Evolutionary conservation across 2,329 filamentous ascomycete genomes (phyloP), one percentile per base, ranked within the genome.

Genomic region (Mollisia scopiformis): DNA sequence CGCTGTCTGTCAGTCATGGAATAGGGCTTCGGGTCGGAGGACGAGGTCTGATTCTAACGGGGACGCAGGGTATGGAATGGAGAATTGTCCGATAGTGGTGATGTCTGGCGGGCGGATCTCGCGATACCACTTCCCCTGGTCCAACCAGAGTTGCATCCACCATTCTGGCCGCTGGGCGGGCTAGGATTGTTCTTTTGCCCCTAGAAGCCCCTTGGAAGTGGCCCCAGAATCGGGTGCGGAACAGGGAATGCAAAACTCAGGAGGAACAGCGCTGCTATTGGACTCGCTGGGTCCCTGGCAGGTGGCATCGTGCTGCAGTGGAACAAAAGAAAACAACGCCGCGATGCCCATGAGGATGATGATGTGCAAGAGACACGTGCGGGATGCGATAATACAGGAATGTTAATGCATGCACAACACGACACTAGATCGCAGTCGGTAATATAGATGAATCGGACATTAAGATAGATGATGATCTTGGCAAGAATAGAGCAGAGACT

Each of bases 181-280:
- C 30, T n/a, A 2, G 2, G 30, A 14, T 41, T 43, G 52, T 10
- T 27, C 3, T 4, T 21, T 13, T 7, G 19, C 46, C 52, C 58
- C 58, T 46, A 43, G 52, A 55, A 59, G 52, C 43, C n/a, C 37
- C 14, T 33, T 46, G 28, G 41, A 14, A 43, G 51, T 55, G 52
- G 57, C 50, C 37, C 57, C 52, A 59, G 57, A 55, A 59, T 31
- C 25, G 27, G 52, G 57, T 51, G 51, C 35, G 19, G 46, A 41
- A 13, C 33, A 28, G 57, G 51, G 43, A n/a, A n/a, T 25, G 39
- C 33, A 30, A 28, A 23, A 47, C 50, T 35, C 39, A 35, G 21
- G 31, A 30, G 35, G 23, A 39, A 41, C n/a, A n/a, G n/a, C n/a
- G n/a, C n/a, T 5, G 51, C 52, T 43, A 37, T 50, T 27, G 46